These are phyloP conservation scores for Ophiostoma perfectum DNA, from an alignment of 2,329 filamentous ascomycete species.

Conservation along the genomic window DNA sequence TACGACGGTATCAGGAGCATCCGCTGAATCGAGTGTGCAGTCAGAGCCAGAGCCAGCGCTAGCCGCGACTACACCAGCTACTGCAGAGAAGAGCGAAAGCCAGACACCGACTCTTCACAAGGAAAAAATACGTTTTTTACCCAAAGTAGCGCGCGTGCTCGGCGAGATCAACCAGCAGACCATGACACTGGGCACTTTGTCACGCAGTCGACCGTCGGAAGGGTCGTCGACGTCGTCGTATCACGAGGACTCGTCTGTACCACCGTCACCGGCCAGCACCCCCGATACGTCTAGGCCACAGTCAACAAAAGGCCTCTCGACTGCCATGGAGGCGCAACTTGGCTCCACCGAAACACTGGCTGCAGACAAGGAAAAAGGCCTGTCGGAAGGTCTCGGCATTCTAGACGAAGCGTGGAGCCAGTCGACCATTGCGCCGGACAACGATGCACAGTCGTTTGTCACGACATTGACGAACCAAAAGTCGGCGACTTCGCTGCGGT, in stretches of 20 bases:
- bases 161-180: conserved; percentile 22
- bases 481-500: conserved; percentile 14
- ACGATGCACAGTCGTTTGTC: conserved; percentile 30
- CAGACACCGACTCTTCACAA: background rate
- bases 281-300: conserved; percentile 42
- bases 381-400: background rate
- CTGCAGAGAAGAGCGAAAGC: background rate
- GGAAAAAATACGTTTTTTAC: conserved; percentile 12
- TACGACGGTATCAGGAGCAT: background rate
- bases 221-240: conserved; percentile 40
- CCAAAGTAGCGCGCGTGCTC: conserved; percentile 22
- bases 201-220: conserved; percentile 12
- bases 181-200: background rate
- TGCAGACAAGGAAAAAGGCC: background rate
- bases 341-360: background rate
- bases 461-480: conserved; percentile 27
- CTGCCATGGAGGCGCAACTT: conserved; percentile 21
- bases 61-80: background rate
- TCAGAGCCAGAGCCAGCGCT: too few species aligned
- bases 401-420: conserved; percentile 30
- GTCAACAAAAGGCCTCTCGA: conserved; percentile 35
- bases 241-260: conserved; percentile 36
- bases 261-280: conserved; percentile 37
- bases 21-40: too few species aligned
- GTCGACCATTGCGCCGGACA: conserved; percentile 28